Conservation (phyloP, 192 early-diverging fungal genomes). For the Gigaspora rosea region DNA sequence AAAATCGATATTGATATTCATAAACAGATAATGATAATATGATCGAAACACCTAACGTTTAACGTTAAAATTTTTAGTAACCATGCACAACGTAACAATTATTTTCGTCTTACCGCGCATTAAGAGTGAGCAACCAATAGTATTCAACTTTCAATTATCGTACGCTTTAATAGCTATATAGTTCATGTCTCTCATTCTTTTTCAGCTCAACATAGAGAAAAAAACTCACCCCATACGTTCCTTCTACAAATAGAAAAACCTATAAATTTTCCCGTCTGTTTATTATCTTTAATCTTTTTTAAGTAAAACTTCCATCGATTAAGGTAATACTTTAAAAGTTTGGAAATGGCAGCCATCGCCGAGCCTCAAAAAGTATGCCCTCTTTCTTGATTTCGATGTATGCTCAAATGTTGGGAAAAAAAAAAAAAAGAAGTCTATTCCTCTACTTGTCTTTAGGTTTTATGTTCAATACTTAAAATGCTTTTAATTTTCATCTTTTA, state of each 20-base stretch:
- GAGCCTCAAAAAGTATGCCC: conserved; percentile 30
- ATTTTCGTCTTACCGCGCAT: conserved; percentile 11
- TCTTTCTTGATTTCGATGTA: neutral
- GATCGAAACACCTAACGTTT: no score
- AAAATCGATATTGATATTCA: no score
- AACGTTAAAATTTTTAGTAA: neutral
- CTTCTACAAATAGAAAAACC: neutral
- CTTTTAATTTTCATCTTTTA: neutral
- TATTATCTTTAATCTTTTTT: neutral
- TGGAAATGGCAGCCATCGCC: conserved; percentile 11
- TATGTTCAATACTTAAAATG: no score
- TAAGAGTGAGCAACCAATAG: neutral
- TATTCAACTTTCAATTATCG: neutral
- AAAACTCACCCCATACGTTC: conserved; percentile 28
- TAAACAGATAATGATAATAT: neutral
- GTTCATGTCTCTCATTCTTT: neutral
- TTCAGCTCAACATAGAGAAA: neutral
- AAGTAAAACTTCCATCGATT: neutral
- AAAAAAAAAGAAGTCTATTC: neutral
- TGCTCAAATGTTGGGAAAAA: neutral
- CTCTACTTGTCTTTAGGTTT: neutral
- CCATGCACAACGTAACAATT: neutral
- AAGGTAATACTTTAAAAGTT: neutral
- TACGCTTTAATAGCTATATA: neutral
- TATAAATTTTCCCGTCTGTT: no score